Percentiles rank a stretch among this genome's conserved stretches.
Evolutionary conservation across 129 eudicot species (phyloP).

Genomic region (Pseudognaphalium luteoalbum): DNA sequence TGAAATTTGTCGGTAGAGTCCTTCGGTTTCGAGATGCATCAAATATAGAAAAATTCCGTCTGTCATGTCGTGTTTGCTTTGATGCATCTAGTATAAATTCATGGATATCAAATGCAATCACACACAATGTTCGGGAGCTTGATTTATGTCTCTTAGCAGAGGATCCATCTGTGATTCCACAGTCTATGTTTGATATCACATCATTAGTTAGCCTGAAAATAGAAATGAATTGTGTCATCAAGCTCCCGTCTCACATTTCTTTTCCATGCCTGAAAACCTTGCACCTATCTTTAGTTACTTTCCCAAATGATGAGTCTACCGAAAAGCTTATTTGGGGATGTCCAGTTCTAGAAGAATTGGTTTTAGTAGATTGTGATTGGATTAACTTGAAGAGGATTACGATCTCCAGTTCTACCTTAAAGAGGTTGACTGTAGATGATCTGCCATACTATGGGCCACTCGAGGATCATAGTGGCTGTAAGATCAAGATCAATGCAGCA

Average conservation of each 20-base stretch:
- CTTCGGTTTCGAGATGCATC: constrained; percentile 21
- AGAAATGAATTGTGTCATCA: constrained; percentile 17
- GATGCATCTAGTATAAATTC: constrained; percentile 17
- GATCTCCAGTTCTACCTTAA: constrained; percentile 26
- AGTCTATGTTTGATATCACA: constrained; percentile 23
- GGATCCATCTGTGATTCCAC: constrained; percentile 22
- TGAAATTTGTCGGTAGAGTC: constrained; percentile 31
- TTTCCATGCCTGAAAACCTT: constrained; percentile 32
- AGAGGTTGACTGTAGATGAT: constrained; percentile 24
- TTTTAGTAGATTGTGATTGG: constrained; percentile 24
- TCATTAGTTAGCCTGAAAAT: constrained; percentile 29
- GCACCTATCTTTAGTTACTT: constrained; percentile 24
- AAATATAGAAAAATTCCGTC: constrained; percentile 22
- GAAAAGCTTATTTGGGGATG: constrained; percentile 30
- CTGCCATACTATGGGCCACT: background rate
- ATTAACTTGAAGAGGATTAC: constrained; percentile 10
- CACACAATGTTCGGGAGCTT: constrained; percentile 31
- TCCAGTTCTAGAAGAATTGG: constrained; percentile 29
- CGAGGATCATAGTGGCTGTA: constrained; percentile 23
- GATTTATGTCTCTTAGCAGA: constrained; percentile 28
- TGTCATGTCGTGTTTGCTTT: constrained; percentile 21
- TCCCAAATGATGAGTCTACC: constrained; percentile 15
- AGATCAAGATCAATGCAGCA: constrained; percentile 28
- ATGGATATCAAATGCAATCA: constrained; percentile 24
- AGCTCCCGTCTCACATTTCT: constrained; percentile 23